phyloP scores from a whole-genome alignment of 1,284 basidiomycete species.

The Pyrrhoderma noxium region DNA sequence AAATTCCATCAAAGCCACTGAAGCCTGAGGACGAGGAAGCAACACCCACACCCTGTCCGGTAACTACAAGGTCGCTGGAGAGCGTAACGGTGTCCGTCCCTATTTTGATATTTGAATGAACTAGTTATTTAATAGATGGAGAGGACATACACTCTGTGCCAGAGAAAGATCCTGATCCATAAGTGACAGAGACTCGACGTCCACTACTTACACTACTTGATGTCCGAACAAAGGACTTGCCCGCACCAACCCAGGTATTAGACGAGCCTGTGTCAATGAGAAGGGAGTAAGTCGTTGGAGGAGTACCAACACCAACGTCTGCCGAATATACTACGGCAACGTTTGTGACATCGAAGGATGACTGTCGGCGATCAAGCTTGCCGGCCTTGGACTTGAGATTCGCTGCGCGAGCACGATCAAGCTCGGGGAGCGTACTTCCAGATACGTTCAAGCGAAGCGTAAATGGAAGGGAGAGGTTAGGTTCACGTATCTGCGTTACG shows the following conservation, averaged over 20 bases:
- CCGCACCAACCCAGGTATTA: conserved; percentile 21
- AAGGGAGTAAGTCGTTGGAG: conserved; percentile 17
- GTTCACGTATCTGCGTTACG: conserved; percentile 11
- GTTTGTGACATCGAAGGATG: conserved; percentile 13
- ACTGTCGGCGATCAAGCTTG: conserved; percentile 2
- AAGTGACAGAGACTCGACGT: conserved; percentile 12
- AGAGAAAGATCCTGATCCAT: conserved; percentile 19
- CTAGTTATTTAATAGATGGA: background rate
- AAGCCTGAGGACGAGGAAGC: conserved; percentile 19
- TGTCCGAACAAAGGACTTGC: conserved; percentile 13
- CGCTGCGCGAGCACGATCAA: conserved; percentile 12
- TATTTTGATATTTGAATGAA: background rate
- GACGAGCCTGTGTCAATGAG: conserved; percentile 21
- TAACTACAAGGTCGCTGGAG: conserved; percentile 16
- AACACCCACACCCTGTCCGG: conserved; percentile 20
- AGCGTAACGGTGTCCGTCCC: conserved; percentile 20
- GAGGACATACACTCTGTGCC: conserved; percentile 17
- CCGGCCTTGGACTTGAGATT: background rate
- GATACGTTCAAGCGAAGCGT: conserved; percentile 10
- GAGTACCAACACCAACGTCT: conserved; percentile 19
- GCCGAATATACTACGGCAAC: conserved; percentile 10
- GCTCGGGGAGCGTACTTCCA: conserved; percentile 5
- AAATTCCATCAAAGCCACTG: conserved; percentile 19
- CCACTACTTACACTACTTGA: conserved; percentile 15
- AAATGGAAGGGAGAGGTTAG: conserved; percentile 14